phyloP scores from a whole-genome alignment of 108 stramenopile genomes.

The Nitzschia putrida region DNA sequence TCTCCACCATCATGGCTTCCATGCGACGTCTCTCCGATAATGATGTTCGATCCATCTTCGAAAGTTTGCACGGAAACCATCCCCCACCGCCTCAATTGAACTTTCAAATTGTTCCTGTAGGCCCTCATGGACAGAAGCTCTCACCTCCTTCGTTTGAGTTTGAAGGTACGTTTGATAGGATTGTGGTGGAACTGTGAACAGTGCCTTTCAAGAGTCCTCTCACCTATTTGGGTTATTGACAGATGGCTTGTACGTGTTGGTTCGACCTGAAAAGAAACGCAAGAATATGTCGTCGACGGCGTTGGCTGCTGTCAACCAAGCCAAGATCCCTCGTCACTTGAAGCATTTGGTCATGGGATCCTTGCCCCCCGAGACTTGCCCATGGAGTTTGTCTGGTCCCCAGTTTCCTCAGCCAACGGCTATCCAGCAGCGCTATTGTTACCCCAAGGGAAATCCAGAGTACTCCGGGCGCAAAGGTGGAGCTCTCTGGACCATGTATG shows the following conservation, averaged over 20 bases:
- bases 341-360: slow-evolving; percentile 38
- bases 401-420: slow-evolving; percentile 66
- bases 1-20: slow-evolving; percentile 4
- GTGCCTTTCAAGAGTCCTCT: not conserved
- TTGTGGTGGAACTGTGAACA: not conserved
- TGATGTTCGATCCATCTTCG: slow-evolving; percentile 69
- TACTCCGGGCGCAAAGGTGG: slow-evolving; percentile 70
- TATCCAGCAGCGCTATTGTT: slow-evolving; percentile 82
- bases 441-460: slow-evolving; percentile 63
- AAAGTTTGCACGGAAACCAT: slow-evolving; percentile 50
- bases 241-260: slow-evolving; percentile 78
- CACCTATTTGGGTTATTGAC: slow-evolving; percentile 19
- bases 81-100: slow-evolving; percentile 53
- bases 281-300: slow-evolving; percentile 15
- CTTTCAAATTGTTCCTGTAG: slow-evolving; percentile 67
- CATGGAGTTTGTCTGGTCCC: slow-evolving; percentile 72
- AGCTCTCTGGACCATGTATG: slow-evolving; percentile 66
- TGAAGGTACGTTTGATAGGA: slow-evolving; percentile 44
- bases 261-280: slow-evolving; percentile 49
- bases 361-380: slow-evolving; percentile 37
- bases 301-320: not conserved
- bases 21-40: slow-evolving; percentile 55
- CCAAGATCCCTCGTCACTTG: slow-evolving; percentile 51
- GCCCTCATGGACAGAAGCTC: slow-evolving; percentile 53
- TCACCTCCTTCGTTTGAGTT: slow-evolving; percentile 77